Evolutionary conservation across 2,329 filamentous ascomycete genomes (phyloP).

Genomic region (Trichoderma afroharzianum): DNA sequence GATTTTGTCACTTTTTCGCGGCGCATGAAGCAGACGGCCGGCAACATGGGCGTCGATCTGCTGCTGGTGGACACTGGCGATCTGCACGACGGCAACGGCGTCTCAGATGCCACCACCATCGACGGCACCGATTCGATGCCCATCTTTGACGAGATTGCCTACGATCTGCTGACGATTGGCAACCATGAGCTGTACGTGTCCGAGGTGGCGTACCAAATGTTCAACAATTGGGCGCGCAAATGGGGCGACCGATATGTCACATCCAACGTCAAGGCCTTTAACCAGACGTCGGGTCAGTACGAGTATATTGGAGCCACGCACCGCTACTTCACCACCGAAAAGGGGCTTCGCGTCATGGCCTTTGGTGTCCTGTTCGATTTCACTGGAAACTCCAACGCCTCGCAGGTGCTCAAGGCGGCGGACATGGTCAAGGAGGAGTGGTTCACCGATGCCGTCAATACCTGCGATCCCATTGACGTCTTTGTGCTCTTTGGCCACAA

Average conservation of each 20-base stretch:
- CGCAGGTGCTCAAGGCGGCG: conserved; percentile 55
- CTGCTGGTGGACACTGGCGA: conserved; percentile 61
- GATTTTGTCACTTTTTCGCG: conserved; percentile 60
- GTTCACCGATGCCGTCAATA: conserved; percentile 57
- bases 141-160: conserved; percentile 41
- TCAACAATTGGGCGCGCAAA: conserved; percentile 54
- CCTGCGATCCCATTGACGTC: conserved; percentile 54
- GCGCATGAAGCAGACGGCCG: conserved; percentile 57
- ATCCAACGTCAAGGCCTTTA: conserved; percentile 43
- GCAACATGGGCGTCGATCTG: conserved; percentile 54
- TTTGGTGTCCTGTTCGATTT: conserved; percentile 45
- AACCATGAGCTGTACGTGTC: conserved; percentile 66
- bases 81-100: conserved; percentile 62
- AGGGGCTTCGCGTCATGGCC: conserved; percentile 43
- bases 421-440: conserved; percentile 51
- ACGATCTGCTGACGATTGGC: conserved; percentile 43
- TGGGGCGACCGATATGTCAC: conserved; percentile 48
- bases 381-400: conserved; percentile 58
- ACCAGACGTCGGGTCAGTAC: conserved; percentile 36
- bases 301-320: conserved; percentile 43
- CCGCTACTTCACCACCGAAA: conserved; percentile 41
- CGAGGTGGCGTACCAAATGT: conserved; percentile 59
- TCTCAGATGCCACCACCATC: conserved; percentile 56
- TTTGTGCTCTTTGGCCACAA: conserved; percentile 65
- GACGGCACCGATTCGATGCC: conserved; percentile 53